These are phyloP conservation scores for Dendrobium officinale DNA, from an alignment of 106 monocot genomes.

Conservation along the genomic window DNA sequence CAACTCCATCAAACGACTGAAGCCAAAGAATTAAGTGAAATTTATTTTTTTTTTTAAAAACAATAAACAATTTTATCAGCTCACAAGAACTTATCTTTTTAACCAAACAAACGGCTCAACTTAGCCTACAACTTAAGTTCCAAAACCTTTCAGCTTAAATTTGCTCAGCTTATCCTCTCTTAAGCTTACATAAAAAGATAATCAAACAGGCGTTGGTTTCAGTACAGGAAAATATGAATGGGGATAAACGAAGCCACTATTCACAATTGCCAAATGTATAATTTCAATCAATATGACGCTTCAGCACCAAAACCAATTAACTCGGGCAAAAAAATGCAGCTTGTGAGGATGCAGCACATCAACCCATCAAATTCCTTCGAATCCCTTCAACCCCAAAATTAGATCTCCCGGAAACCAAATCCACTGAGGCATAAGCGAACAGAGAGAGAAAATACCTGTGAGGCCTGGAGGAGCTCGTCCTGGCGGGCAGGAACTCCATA, in stretches of 20 bases:
- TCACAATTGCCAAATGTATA: not conserved
- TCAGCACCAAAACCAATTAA: not conserved
- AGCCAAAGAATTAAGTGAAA: no score
- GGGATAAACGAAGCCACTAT: not conserved
- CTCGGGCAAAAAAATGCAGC: not conserved
- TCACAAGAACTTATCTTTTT: not conserved
- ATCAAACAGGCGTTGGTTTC: not conserved
- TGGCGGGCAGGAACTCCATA: conserved; percentile 17
- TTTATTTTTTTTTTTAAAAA: no score
- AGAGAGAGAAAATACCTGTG: conserved; percentile 24
- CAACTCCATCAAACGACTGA: not conserved
- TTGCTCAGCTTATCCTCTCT: not conserved
- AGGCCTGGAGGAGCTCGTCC: conserved; percentile 48
- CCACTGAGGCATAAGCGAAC: not conserved
- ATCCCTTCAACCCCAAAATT: not conserved
- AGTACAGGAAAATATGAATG: not conserved
- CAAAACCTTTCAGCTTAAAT: not conserved
- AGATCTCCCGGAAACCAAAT: not conserved
- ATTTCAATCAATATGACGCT: not conserved
- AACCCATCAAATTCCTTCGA: not conserved
- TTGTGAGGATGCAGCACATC: not conserved
- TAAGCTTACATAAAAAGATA: not conserved
- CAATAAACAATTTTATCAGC: not conserved
- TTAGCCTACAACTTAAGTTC: not conserved
- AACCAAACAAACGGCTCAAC: not conserved